Evolutionary conservation across 2,329 filamentous ascomycete genomes (phyloP).

Genomic region (Westerdykella ornata): DNA sequence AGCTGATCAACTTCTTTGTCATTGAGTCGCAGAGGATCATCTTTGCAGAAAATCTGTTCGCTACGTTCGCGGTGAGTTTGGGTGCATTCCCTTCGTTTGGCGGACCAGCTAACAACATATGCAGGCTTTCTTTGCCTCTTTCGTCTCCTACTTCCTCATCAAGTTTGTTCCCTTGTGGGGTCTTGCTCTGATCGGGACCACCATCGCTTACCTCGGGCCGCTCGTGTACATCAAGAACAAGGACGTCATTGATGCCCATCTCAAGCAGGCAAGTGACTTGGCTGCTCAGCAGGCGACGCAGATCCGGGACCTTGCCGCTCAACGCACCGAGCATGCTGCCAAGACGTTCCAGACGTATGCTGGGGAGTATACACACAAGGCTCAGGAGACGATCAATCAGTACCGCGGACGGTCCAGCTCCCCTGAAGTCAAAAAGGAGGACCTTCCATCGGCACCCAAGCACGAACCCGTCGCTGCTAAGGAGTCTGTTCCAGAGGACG

Average conservation of each 20-base stretch:
- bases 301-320: constrained; percentile 53
- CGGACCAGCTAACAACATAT: background rate
- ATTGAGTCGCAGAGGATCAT: constrained; percentile 61
- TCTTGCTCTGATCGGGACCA: constrained; percentile 51
- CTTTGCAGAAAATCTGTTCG: constrained; percentile 59
- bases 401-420: constrained; percentile 35
- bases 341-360: constrained; percentile 54
- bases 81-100: background rate
- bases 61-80: constrained; percentile 51
- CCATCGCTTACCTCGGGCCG: constrained; percentile 53
- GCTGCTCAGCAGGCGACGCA: constrained; percentile 54
- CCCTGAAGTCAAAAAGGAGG: constrained; percentile 32
- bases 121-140: constrained; percentile 55
- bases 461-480: constrained; percentile 16
- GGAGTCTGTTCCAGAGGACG: constrained; percentile 10
- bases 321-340: constrained; percentile 54
- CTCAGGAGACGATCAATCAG: constrained; percentile 45
- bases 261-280: constrained; percentile 49
- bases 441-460: constrained; percentile 26
- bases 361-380: constrained; percentile 55
- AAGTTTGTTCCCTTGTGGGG: constrained; percentile 62
- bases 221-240: constrained; percentile 60
- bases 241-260: constrained; percentile 56
- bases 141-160: constrained; percentile 59
- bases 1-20: constrained; percentile 62